Base-by-base conservation (phyloP, 1,139 yeast genomes). In the Geotrichum australiense region DNA sequence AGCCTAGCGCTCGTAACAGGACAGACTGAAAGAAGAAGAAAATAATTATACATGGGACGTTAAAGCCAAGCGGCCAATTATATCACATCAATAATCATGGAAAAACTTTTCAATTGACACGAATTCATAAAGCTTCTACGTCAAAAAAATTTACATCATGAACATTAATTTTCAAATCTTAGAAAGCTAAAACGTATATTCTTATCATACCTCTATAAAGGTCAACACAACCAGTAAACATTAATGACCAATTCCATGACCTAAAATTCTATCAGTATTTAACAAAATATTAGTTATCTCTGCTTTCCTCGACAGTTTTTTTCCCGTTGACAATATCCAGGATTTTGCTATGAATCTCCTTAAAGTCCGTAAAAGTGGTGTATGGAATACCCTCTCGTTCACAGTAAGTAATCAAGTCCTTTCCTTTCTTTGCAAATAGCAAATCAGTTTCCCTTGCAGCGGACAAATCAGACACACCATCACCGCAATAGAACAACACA, bases 381-480 rank as follows among this genome's bases (percentile, higher is more conserved):
- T 78, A 91, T 10, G 96, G 94, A 50, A 91, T 83, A 35, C 72
- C 68, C 59, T 89, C 93, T 35, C 80, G 68, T 53, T 72, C 72
- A 65, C 97, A 91, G 65, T 77, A 89, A 40, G 78, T 80, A 52
- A 91, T 82, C 54, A 91, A 73, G 61, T 91, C 98, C 55, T 82
- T 78, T 37, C 96, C 98, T 51, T 78, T 77, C 66, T 87, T 91
- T 42, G 98, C 98, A 63, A 91, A 91, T 53, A 91, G 68, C 54
- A 89, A 69, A 62, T 93, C 89, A 39, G 98, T 87, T 62, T 91
- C 96, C 58, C 82, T 80, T 24, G 97, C 97, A 20, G 98, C 98
- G 48, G 87, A 78, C 52, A 91, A 70, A 62, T 91, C 99, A 42
- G 94, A 80, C 22, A 91, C 96, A 47, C 99, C 99, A 60, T 91